phyloP scores from a whole-genome alignment of 192 early-diverging fungal species.

The Umbelopsis isabellina region DNA sequence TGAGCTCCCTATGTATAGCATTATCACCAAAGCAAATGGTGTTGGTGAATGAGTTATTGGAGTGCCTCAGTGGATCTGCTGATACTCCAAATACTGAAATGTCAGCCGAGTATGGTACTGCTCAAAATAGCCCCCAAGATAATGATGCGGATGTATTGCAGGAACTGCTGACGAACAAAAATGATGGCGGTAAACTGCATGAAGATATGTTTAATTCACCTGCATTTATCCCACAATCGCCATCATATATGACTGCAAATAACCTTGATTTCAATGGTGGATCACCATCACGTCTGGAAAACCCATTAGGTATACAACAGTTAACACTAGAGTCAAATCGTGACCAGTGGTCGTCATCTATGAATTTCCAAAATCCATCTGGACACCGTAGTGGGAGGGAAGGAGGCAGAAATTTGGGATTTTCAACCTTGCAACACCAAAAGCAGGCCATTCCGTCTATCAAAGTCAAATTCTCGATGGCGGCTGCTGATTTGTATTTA shows the following conservation, averaged over 20 bases:
- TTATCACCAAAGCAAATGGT: conserved; percentile 49
- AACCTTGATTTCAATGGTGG: too few relatives aligned
- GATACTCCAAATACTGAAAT: not conserved
- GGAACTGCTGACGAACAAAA: conserved; percentile 1
- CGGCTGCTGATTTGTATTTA: not conserved
- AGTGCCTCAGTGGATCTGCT: not conserved
- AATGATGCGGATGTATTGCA: not conserved
- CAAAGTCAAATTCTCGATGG: conserved; percentile 10
- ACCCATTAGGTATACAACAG: too few relatives aligned
- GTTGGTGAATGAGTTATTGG: conserved; percentile 44
- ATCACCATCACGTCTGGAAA: too few relatives aligned
- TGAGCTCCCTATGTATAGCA: conserved; percentile 39
- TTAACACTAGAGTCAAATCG: too few relatives aligned
- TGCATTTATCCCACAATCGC: too few relatives aligned
- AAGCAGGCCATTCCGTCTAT: not conserved
- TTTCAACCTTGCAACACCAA: conserved; percentile 13
- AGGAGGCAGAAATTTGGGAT: not conserved
- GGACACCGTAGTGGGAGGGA: not conserved
- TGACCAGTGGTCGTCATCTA: not conserved
- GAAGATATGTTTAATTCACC: too few relatives aligned
- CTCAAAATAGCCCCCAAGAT: not conserved
- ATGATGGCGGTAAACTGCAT: not conserved
- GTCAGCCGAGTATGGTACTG: not conserved
- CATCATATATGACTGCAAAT: too few relatives aligned
- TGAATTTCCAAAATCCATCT: not conserved